Percentiles rank a stretch among this genome's conserved stretches.
Conservation (phyloP, 2,329 filamentous ascomycete genomes). For the Ophidiomyces ophidiicola region DNA sequence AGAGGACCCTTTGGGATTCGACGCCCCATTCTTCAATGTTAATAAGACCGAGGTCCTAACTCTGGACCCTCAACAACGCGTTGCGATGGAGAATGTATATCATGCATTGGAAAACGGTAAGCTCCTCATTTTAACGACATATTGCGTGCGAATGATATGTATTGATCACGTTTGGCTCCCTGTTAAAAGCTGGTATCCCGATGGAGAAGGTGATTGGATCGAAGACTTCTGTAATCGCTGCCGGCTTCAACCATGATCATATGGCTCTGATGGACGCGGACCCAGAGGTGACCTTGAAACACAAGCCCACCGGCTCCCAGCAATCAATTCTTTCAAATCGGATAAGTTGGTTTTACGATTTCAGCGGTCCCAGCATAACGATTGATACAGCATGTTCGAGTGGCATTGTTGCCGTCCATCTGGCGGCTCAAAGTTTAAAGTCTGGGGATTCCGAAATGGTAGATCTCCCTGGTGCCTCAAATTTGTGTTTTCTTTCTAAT, state of each 20-base stretch:
- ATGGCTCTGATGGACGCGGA: conserved; percentile 7
- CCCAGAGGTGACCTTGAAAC: conserved; percentile 13
- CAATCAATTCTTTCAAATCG: conserved; percentile 21
- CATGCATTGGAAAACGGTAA: conserved; percentile 18
- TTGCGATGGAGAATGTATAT: conserved; percentile 17
- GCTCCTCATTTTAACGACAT: not conserved
- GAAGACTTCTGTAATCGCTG: conserved; percentile 10
- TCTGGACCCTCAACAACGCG: conserved; percentile 17
- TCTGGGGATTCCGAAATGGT: conserved; percentile 15
- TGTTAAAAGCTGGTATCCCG: conserved; percentile 13
- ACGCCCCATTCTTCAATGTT: conserved; percentile 14
- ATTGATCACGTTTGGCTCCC: not conserved
- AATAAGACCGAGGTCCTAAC: conserved; percentile 13
- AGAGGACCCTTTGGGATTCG: conserved; percentile 14
- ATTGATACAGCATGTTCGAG: conserved; percentile 22
- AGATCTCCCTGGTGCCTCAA: conserved; percentile 16
- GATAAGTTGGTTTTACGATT: conserved; percentile 23
- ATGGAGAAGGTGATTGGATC: conserved; percentile 9
- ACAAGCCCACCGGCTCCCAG: conserved; percentile 18
- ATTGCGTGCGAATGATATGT: not conserved
- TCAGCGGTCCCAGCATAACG: conserved; percentile 20
- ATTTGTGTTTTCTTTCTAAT: not conserved
- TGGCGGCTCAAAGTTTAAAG: conserved; percentile 18
- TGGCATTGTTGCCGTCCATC: conserved; percentile 21
- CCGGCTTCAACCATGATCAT: conserved; percentile 9